These are phyloP conservation scores for Cytospora mali DNA, from an alignment of 2,329 filamentous ascomycete genomes.

Conservation along the genomic window DNA sequence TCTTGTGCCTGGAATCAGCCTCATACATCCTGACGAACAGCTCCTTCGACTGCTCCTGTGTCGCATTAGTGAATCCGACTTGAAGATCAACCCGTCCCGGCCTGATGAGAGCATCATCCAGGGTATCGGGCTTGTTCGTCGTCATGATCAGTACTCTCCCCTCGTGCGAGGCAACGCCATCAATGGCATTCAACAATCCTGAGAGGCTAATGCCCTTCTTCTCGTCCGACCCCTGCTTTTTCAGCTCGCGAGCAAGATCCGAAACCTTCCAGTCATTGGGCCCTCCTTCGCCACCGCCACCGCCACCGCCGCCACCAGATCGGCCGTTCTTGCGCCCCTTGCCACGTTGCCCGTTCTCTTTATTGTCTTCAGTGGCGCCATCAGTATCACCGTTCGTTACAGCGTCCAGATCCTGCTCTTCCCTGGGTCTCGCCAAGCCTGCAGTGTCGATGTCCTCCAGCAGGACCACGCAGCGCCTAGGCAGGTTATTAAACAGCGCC, in stretches of 20 bases:
- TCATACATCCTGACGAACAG: constrained; percentile 66
- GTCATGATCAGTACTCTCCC: constrained; percentile 82
- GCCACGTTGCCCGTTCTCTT: constrained; percentile 26
- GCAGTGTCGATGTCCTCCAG: constrained; percentile 72
- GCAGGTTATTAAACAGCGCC: constrained; percentile 61
- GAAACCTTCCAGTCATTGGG: constrained; percentile 42
- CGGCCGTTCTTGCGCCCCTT: constrained; percentile 22
- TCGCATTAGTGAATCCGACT: constrained; percentile 53
- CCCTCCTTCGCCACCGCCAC: constrained; percentile 24
- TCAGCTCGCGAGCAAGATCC: constrained; percentile 47
- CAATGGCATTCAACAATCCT: constrained; percentile 80
- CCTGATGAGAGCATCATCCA: constrained; percentile 74
- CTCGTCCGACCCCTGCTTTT: constrained; percentile 44
- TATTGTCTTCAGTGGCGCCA: constrained; percentile 28
- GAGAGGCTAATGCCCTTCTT: constrained; percentile 69
- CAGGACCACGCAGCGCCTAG: constrained; percentile 65
- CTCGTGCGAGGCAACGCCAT: constrained; percentile 79
- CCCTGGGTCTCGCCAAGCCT: constrained; percentile 53
- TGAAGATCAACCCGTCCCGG: constrained; percentile 69
- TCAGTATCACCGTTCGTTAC: constrained; percentile 27
- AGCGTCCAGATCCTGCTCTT: constrained; percentile 30
- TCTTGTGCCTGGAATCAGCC: constrained; percentile 38
- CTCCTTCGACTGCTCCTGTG: constrained; percentile 55
- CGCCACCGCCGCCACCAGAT: background rate
- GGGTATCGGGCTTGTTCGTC: constrained; percentile 72